phyloP scores from a whole-genome alignment of 306 rosid genomes.

The Medicago arabica region DNA sequence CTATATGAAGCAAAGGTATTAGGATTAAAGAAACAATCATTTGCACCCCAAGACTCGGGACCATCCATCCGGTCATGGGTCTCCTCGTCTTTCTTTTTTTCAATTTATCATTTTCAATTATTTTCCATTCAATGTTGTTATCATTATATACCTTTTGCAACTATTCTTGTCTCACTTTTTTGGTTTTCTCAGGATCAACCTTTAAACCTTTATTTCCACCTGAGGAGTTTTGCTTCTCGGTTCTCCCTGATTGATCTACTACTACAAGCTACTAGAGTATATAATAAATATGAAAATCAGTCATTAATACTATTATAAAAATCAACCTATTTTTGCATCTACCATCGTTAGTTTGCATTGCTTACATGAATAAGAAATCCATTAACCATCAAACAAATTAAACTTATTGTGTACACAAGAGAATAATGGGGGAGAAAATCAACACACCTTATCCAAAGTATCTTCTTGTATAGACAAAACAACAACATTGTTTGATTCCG shows the following conservation, averaged over 20 bases:
- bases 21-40: no score
- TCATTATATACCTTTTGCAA: conserved; percentile 65
- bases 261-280: conserved; percentile 42
- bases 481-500: background rate
- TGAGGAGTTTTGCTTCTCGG: conserved; percentile 63
- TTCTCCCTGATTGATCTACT: conserved; percentile 5
- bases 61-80: no score
- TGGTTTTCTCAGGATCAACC: conserved; percentile 12
- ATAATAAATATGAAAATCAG: background rate
- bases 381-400: conserved; percentile 22
- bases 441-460: conserved; percentile 48
- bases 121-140: conserved; percentile 39
- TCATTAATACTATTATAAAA: background rate
- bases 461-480: conserved; percentile 43
- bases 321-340: conserved; percentile 13
- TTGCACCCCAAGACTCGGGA: no score
- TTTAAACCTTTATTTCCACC: background rate
- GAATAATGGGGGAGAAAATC: background rate
- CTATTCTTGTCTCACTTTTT: conserved; percentile 56
- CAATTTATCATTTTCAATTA: no score
- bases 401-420: background rate
- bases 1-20: no score
- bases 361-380: background rate
- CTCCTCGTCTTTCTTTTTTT: no score
- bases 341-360: background rate